Conservation (phyloP, 257 asterid species). For the Penstemon eatonii region DNA sequence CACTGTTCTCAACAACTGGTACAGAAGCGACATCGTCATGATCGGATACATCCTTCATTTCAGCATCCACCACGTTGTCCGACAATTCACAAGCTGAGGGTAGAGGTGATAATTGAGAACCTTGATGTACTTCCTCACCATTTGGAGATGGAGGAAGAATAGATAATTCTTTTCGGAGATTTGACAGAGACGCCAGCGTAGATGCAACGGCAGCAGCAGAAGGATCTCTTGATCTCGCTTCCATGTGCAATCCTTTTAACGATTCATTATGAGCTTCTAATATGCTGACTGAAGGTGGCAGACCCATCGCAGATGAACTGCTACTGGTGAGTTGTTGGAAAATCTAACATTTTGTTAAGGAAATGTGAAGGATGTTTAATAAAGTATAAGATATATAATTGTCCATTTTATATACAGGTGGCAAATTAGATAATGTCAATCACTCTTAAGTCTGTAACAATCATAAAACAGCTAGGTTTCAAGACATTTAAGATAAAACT, state of each 20-base stretch:
- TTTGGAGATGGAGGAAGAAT: conserved; percentile 55
- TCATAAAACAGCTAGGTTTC: not conserved
- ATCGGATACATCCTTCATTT: conserved; percentile 63
- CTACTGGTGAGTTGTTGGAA: conserved; percentile 56
- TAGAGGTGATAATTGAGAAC: conserved; percentile 53
- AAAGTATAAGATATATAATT: conserved; percentile 17
- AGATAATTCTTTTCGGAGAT: conserved; percentile 54
- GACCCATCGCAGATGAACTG: conserved; percentile 39
- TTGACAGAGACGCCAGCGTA: conserved; percentile 66
- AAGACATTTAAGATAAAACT: conserved; percentile 9
- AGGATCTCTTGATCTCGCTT: conserved; percentile 73
- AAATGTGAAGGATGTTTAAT: conserved; percentile 10
- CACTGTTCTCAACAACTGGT: conserved; percentile 46
- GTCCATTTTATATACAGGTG: not conserved
- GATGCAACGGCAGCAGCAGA: conserved; percentile 79
- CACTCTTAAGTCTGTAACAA: conserved; percentile 2
- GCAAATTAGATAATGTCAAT: conserved; percentile 21
- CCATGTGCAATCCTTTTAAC: conserved; percentile 60
- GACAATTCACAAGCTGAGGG: conserved; percentile 64
- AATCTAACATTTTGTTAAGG: conserved; percentile 69
- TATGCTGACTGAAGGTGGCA: conserved; percentile 58
- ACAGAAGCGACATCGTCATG: conserved; percentile 39
- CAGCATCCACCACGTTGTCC: conserved; percentile 49
- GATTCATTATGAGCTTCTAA: conserved; percentile 75
- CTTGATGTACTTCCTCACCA: conserved; percentile 48